Conservation (phyloP, 2,329 filamentous ascomycete species). For the Rhinocladiella mackenziei region DNA sequence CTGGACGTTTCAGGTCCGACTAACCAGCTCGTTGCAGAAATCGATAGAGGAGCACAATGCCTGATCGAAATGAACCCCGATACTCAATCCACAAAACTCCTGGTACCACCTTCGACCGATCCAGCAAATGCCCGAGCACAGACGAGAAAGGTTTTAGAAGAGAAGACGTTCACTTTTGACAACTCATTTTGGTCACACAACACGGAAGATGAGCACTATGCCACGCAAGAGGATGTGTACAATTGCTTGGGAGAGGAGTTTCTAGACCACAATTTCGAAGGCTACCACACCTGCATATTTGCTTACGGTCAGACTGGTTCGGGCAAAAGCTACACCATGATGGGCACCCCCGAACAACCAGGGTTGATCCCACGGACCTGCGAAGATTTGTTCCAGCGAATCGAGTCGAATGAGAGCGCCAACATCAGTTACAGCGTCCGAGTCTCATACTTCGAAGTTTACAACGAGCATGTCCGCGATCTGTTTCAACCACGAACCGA, state of each 20-base stretch:
- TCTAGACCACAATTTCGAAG: slow-evolving; percentile 97
- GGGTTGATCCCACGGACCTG: slow-evolving; percentile 94
- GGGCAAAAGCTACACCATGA: slow-evolving; percentile 97
- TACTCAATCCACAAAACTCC: slow-evolving; percentile 78
- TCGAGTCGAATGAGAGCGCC: slow-evolving; percentile 76
- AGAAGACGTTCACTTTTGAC: slow-evolving; percentile 93
- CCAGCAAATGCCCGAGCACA: slow-evolving; percentile 52
- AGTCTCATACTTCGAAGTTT: slow-evolving; percentile 98
- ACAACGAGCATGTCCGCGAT: slow-evolving; percentile 98
- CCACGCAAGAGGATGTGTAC: slow-evolving; percentile 89
- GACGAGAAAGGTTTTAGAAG: slow-evolving; percentile 71
- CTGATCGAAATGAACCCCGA: slow-evolving; percentile 86
- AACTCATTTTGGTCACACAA: slow-evolving; percentile 98
- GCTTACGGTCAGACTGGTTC: slow-evolving; percentile 97
- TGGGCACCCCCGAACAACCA: slow-evolving; percentile 80
- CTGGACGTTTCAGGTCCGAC: slow-evolving; percentile 22
- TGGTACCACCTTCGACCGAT: slow-evolving; percentile 59
- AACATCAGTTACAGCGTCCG: slow-evolving; percentile 96
- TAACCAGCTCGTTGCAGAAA: slow-evolving; percentile 56
- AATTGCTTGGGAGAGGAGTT: slow-evolving; percentile 93
- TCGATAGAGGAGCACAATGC: slow-evolving; percentile 74
- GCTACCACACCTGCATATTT: slow-evolving; percentile 98
- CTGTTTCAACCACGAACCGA: slow-evolving; percentile 76
- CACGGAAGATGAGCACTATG: slow-evolving; percentile 74
- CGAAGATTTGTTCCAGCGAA: slow-evolving; percentile 90